Percentiles rank a stretch among this genome's conserved stretches.
phyloP scores from a whole-genome alignment of 2,329 filamentous ascomycete species.

The Fusarium hostae region DNA sequence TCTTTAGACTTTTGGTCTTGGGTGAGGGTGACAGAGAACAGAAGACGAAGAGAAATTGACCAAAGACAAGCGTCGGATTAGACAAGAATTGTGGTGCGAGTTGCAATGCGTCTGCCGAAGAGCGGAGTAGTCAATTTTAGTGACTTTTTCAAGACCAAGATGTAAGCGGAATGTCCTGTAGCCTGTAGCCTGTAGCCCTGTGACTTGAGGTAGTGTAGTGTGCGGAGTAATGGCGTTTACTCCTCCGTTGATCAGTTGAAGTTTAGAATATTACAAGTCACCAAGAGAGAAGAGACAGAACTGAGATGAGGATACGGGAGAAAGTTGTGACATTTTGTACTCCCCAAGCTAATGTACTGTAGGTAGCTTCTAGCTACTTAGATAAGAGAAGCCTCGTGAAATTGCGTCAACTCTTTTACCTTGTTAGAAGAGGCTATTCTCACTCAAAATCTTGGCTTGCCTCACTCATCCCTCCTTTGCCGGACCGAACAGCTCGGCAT shows the following conservation, averaged over 20 bases:
- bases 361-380: not conserved
- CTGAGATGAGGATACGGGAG: not conserved
- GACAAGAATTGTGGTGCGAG: slow-evolving; percentile 33
- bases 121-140: slow-evolving; percentile 30
- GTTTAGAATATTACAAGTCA: not conserved
- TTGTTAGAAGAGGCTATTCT: not conserved
- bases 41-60: slow-evolving; percentile 5
- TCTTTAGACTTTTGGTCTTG: not conserved
- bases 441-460: not conserved
- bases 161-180: slow-evolving; percentile 23
- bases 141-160: not conserved
- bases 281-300: not conserved
- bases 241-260: slow-evolving; percentile 1
- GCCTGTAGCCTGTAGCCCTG: not conserved
- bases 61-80: slow-evolving; percentile 23
- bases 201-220: not conserved
- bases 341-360: not conserved
- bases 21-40: slow-evolving; percentile 22
- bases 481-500: slow-evolving; percentile 19
- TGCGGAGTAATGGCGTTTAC: slow-evolving; percentile 14
- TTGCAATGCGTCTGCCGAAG: slow-evolving; percentile 24
- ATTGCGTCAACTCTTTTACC: not conserved
- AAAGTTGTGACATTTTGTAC: not conserved
- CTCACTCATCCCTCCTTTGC: slow-evolving; percentile 1
- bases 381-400: slow-evolving; percentile 2